A percentile compares a stretch with the other conserved stretches of the same genome.
Conservation (phyloP, 495 filamentous ascomycete species). For the Tirmania nivea region DNA sequence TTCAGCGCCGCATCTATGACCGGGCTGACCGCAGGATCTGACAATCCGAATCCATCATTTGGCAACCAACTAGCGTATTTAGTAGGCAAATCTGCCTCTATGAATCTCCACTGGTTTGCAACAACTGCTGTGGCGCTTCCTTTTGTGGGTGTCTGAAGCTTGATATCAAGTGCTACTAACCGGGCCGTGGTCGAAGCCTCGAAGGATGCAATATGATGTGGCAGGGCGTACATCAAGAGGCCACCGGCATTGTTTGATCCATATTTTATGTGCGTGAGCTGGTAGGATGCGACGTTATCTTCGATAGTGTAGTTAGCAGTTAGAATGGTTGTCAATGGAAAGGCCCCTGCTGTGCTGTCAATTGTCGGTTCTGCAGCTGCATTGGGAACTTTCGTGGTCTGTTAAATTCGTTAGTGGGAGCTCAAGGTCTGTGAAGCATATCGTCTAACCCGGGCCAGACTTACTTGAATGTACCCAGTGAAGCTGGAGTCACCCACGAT, state of each 20-base stretch:
- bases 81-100: constrained; percentile 45
- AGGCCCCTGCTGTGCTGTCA: constrained; percentile 57
- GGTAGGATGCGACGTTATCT: neutral
- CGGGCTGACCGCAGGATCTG: neutral
- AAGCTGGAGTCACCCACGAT: constrained; percentile 16
- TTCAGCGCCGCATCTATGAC: neutral
- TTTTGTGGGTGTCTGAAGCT: neutral
- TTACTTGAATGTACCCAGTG: constrained; percentile 68
- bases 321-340: constrained; percentile 32
- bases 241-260: constrained; percentile 28
- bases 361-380: constrained; percentile 40
- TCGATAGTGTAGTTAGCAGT: no score
- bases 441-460: constrained; percentile 8
- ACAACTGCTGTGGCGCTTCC: constrained; percentile 28
- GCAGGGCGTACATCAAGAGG: constrained; percentile 71
- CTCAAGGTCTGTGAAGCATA: no score
- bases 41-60: neutral
- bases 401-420: neutral
- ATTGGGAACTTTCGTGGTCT: neutral
- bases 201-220: constrained; percentile 66
- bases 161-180: no score
- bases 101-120: constrained; percentile 49
- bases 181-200: constrained; percentile 19
- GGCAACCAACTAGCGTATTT: constrained; percentile 31
- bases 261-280: constrained; percentile 6